Evolutionary conservation across 352 stramenopile genomes (phyloP).

Genomic region (Globisporangium paroecandrum): DNA sequence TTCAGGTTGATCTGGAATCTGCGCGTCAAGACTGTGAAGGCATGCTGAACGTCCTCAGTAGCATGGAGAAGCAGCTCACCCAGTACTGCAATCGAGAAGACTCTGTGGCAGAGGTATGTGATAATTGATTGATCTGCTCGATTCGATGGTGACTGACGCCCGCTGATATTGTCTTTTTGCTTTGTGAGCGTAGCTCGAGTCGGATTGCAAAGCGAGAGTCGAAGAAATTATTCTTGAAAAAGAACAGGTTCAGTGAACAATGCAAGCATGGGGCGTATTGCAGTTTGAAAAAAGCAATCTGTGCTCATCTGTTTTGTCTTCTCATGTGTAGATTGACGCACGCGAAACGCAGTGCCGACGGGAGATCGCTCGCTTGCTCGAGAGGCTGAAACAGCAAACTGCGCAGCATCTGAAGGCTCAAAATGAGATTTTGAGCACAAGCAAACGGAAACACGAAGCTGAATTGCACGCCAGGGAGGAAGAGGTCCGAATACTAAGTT

Average conservation of each 20-base stretch:
- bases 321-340: conserved; percentile 34
- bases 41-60: conserved; percentile 78
- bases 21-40: conserved; percentile 76
- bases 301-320: not conserved
- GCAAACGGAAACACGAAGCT: conserved; percentile 34
- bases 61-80: conserved; percentile 81
- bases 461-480: conserved; percentile 47
- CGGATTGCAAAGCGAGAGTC: conserved; percentile 63
- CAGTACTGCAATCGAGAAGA: conserved; percentile 75
- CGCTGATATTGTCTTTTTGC: not conserved
- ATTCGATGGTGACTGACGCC: not conserved
- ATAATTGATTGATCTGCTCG: not conserved
- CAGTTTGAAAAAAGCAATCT: not conserved
- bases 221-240: conserved; percentile 73
- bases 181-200: conserved; percentile 44
- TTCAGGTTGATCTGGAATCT: conserved; percentile 58
- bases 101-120: conserved; percentile 56
- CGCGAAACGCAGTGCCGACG: conserved; percentile 62
- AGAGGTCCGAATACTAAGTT: conserved; percentile 43
- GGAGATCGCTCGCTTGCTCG: conserved; percentile 67
- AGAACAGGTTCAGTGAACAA: conserved; percentile 46
- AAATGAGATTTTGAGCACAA: conserved; percentile 33
- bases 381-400: conserved; percentile 46
- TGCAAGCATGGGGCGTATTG: not conserved
- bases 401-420: conserved; percentile 45